Evolutionary conservation across 2,329 filamentous ascomycete species (phyloP), one percentile per base, ranked within the genome.

Genomic region (Epichloe gansuensis): DNA sequence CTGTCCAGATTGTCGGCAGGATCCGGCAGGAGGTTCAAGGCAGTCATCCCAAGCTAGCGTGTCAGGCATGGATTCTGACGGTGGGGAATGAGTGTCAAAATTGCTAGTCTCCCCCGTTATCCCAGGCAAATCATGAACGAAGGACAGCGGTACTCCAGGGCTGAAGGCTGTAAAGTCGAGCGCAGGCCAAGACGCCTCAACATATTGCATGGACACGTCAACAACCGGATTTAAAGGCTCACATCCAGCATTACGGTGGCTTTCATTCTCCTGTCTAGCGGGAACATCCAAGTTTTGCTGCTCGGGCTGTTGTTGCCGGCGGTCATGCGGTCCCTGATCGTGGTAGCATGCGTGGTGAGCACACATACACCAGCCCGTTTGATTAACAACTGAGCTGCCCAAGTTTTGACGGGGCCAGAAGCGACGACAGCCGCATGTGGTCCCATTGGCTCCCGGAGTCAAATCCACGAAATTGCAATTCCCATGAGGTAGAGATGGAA

Each of bases 331-430:
- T 38, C 62, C 64, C 58, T 80, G 71, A 61, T 81, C 78, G 55
- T 82, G 78, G 55, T 72, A 82, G 62, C 78, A 82, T 50, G 78
- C 78, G 63, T 82, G 78, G 58, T 82, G 78, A 50, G 74, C 75
- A 60, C 78, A 82, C 78, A 81, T 81, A 66, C 78, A 82, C 71
- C 73, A 79, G 54, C 68, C 67, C 31, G 68, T 59, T 59, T 78
- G 71, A 50, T 73, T 72, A 51, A 63, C 57, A 42, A 65, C 61
- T 46, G 66, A 61, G 47, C 64, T 62, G 35, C 60, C 65, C 45
- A 61, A 56, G 51, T 63, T 58, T 51, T 65, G 66, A 55, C 72
- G 73, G 59, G 72, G 73, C 77, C 77, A 82, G 65, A 81, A 82
- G 50, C 77, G 77, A 57, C 78, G 77, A 58, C 78, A 82, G 61